These are phyloP conservation scores for Cucurbita ficifolia DNA, from an alignment of 306 rosid species.

Conservation along the genomic window DNA sequence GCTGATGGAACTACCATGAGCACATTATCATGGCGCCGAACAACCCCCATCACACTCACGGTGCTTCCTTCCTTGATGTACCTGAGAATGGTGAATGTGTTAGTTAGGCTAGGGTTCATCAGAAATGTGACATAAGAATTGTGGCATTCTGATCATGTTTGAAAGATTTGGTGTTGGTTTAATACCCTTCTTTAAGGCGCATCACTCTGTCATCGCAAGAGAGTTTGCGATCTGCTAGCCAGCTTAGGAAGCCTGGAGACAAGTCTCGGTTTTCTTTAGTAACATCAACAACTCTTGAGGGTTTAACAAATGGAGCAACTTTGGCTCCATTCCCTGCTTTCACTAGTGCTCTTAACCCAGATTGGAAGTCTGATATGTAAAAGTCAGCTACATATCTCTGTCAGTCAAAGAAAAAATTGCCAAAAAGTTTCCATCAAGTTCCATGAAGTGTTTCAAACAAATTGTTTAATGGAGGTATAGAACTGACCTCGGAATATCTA, in stretches of 20 bases:
- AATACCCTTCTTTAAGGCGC: conserved; percentile 98
- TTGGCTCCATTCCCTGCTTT: conserved; percentile 91
- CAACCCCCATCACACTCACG: conserved; percentile 91
- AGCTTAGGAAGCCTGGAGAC: conserved; percentile 70
- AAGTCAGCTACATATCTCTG: conserved; percentile 89
- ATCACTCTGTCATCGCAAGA: conserved; percentile 61
- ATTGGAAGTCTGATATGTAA: conserved; percentile 85
- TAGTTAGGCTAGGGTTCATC: background rate
- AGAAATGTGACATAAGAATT: background rate
- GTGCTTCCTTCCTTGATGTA: conserved; percentile 95
- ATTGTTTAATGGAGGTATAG: background rate
- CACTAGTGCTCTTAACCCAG: conserved; percentile 91
- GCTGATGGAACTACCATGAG: conserved; percentile 81
- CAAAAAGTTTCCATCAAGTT: background rate
- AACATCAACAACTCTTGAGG: conserved; percentile 55
- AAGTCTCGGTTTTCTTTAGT: conserved; percentile 66
- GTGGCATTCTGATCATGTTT: background rate
- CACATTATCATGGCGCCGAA: conserved; percentile 78
- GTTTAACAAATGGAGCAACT: conserved; percentile 84
- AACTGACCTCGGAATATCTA: conserved; percentile 70
- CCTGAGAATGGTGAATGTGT: conserved; percentile 15
- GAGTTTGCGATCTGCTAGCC: conserved; percentile 89
- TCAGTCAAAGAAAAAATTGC: background rate
- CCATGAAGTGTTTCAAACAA: too few relatives aligned
- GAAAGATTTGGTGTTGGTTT: background rate